Evolutionary conservation across 176 grass and related monocot species (phyloP).

Genomic region (Oryza rufipogon): DNA sequence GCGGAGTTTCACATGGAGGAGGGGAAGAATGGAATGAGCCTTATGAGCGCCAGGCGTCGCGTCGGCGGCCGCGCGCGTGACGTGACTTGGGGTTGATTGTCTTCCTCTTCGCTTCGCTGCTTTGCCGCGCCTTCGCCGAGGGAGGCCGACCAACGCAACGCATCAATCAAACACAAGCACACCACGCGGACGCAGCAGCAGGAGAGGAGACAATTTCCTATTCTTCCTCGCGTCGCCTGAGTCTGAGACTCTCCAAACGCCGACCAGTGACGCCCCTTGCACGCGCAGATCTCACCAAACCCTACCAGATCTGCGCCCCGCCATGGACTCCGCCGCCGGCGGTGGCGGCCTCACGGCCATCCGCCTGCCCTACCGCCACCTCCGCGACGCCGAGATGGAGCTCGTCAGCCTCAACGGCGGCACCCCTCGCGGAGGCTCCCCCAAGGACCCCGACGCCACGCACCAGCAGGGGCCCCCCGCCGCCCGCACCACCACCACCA

Average conservation of each 20-base stretch:
- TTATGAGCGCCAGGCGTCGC: constrained; percentile 11
- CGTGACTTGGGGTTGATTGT: too few relatives aligned
- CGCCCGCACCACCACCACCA: constrained; percentile 41
- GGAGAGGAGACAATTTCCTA: not conserved
- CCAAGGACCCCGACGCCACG: not conserved
- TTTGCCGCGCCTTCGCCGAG: too few relatives aligned
- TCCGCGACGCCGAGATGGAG: constrained; percentile 81
- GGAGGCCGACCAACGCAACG: too few relatives aligned
- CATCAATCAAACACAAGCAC: not conserved
- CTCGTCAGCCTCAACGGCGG: constrained; percentile 59
- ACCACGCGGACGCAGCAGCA: not conserved
- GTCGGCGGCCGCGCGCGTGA: not conserved
- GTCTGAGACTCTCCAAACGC: not conserved
- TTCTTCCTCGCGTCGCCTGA: not conserved
- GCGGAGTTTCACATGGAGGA: too few relatives aligned
- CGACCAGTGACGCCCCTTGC: not conserved
- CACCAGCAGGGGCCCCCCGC: constrained; percentile 8
- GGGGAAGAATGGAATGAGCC: too few relatives aligned
- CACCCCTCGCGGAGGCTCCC: constrained; percentile 10
- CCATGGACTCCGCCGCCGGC: constrained; percentile 63
- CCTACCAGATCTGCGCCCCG: constrained; percentile 47
- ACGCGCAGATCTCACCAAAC: constrained; percentile 24
- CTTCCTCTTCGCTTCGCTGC: not conserved
- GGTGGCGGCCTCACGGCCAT: constrained; percentile 44
- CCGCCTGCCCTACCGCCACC: constrained; percentile 76